Evolutionary conservation across 2,329 filamentous ascomycete species (phyloP).

Genomic region (Aspergillus sergii): DNA sequence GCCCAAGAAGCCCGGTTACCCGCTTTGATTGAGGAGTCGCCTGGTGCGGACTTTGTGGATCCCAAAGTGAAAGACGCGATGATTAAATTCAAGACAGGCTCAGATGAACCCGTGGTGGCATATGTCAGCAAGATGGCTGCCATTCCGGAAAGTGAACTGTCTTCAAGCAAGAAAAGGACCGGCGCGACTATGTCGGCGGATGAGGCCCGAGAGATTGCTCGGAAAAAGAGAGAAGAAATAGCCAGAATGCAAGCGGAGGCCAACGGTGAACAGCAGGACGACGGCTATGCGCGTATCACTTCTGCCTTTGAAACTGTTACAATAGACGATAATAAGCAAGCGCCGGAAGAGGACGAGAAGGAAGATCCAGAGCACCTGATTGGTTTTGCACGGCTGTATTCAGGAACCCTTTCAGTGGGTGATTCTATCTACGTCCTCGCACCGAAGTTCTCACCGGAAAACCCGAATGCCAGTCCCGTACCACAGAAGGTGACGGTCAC

Average conservation of each 20-base stretch:
- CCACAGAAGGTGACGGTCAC: constrained; percentile 83
- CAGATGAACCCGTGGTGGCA: constrained; percentile 78
- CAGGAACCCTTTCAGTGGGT: constrained; percentile 83
- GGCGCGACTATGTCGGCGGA: constrained; percentile 77
- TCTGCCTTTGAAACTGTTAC: constrained; percentile 64
- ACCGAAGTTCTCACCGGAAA: constrained; percentile 86
- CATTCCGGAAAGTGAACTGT: constrained; percentile 86
- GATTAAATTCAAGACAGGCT: constrained; percentile 71
- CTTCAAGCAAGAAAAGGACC: constrained; percentile 74
- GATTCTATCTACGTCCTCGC: constrained; percentile 89
- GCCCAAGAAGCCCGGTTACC: constrained; percentile 83
- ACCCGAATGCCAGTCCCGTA: constrained; percentile 70
- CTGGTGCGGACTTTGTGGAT: constrained; percentile 73
- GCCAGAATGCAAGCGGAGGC: constrained; percentile 72
- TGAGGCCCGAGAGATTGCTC: constrained; percentile 83
- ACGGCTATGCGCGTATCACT: constrained; percentile 60
- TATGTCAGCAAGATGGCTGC: constrained; percentile 99
- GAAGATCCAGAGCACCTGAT: constrained; percentile 84
- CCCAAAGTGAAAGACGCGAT: constrained; percentile 75
- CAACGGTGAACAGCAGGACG: constrained; percentile 38
- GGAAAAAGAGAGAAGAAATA: constrained; percentile 86
- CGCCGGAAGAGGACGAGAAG: constrained; percentile 57
- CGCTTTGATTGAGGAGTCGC: constrained; percentile 75
- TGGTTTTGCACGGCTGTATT: constrained; percentile 92
- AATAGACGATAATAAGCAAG: constrained; percentile 55